phyloP scores from a whole-genome alignment of 2,329 filamentous ascomycete species.

The Emmonsia crescens region DNA sequence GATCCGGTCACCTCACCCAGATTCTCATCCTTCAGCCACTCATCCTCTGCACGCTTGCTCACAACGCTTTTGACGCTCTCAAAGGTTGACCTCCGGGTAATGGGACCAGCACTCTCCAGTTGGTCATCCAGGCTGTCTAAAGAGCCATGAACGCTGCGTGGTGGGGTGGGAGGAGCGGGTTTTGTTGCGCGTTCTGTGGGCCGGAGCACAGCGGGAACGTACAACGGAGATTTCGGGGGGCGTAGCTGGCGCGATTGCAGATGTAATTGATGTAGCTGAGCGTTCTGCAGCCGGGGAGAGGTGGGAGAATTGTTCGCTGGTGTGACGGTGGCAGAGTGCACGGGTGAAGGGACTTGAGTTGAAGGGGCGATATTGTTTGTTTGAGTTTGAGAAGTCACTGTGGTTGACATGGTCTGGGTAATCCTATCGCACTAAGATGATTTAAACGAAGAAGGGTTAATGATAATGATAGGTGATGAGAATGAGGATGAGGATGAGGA shows the following conservation, averaged over 20 bases:
- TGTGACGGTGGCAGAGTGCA: constrained; percentile 32
- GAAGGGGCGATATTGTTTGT: background rate
- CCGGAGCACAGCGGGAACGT: constrained; percentile 52
- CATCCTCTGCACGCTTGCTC: constrained; percentile 41
- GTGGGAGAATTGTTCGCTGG: constrained; percentile 45
- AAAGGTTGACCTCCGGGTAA: constrained; percentile 30
- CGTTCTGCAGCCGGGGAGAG: constrained; percentile 36
- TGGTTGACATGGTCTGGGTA: background rate
- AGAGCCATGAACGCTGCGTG: constrained; percentile 45
- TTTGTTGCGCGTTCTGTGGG: constrained; percentile 46
- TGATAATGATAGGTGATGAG: background rate
- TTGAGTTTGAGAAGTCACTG: background rate
- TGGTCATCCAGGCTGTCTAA: constrained; percentile 37
- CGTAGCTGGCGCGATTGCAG: constrained; percentile 46
- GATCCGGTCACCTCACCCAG: constrained; percentile 47
- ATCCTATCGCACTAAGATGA: too few relatives aligned
- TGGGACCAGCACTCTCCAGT: constrained; percentile 17
- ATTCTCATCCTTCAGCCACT: constrained; percentile 42
- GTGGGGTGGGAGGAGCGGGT: constrained; percentile 36
- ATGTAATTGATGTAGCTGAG: constrained; percentile 19
- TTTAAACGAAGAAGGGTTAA: too few relatives aligned
- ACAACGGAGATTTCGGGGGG: constrained; percentile 49
- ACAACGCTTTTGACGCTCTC: constrained; percentile 33
- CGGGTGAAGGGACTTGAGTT: background rate
- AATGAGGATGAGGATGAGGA: background rate